Base-by-base conservation (phyloP, 257 asterid genomes). In the Ballota nigra region DNA sequence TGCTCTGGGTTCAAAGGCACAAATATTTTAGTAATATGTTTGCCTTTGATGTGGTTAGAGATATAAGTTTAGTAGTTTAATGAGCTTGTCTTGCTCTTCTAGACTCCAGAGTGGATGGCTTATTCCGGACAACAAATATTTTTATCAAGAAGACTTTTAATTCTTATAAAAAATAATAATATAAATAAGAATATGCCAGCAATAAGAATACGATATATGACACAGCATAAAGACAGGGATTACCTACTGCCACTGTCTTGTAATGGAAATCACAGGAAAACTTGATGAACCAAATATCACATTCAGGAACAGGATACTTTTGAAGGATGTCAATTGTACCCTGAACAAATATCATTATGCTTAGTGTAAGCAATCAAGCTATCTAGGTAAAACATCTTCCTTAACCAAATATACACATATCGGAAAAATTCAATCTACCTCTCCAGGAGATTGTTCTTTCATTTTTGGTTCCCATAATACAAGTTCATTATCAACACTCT, bases 281-380 rank as follows among this genome's bases (percentile, higher is more conserved):
- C 81, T 93, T 94, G 86, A 94, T 91, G 76, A 94, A 94, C 98
- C 98, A 94, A 67, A 94, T 94, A 79, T 94, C 98, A 72, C 96
- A 91, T 57, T 94, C 98, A 0, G 98, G 98, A 76, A 92, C 98
- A 9, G 99, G 98, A 77, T 92, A 95, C 77, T 88, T 95, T 77
- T 95, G 98, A 71, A 95, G 99, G 81, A 95, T 70, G 80, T 95
- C 99, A 73, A 83, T 87, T 34, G 97, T 85, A 62, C 99, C 99
- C 99, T 94, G 84, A 74, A 83, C 40, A 31, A 20, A 66, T 75
- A 80, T 57, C 75, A 75, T 63, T 29, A 31, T 58, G 79, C 75
- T 45, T 69, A 60, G 56, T 4, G 56, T 73, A n/a, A 77, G 66
- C 56, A 23, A 36, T 53, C 53, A 9, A 1, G 15, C n/a, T 59